Conservation (phyloP, 495 filamentous ascomycete species). For the Aspergillus haitiensis region DNA sequence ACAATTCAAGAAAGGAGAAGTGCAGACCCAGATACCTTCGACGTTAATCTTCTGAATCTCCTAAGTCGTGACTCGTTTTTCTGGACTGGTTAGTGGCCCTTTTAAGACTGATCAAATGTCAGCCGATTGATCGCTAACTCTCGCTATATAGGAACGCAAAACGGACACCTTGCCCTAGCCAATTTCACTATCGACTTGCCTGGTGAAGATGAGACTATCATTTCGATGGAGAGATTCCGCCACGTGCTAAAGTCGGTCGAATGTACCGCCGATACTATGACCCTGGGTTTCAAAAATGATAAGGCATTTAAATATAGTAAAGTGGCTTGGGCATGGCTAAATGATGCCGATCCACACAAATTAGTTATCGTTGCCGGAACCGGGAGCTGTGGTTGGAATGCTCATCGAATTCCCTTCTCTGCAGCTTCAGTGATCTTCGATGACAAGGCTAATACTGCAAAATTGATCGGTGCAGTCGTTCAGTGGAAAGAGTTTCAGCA, state of each 20-base stretch:
- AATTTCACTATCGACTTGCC: conserved; percentile 35
- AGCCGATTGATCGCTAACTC: conserved; percentile 2
- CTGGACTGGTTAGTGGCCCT: conserved; percentile 19
- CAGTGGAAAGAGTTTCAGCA: conserved; percentile 35
- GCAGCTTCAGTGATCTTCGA: conserved; percentile 35
- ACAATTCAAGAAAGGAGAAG: not conserved
- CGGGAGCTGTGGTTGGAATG: conserved; percentile 39
- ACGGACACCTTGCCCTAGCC: conserved; percentile 28
- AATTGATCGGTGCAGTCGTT: conserved; percentile 25
- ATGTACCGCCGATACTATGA: conserved; percentile 32
- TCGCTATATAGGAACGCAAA: conserved; percentile 6
- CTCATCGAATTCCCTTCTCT: conserved; percentile 33
- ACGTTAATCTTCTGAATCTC: conserved; percentile 14
- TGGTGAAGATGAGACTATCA: conserved; percentile 34
- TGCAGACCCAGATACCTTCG: not conserved
- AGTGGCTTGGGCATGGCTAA: conserved; percentile 42
- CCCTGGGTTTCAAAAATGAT: conserved; percentile 32
- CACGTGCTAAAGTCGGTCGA: conserved; percentile 31
- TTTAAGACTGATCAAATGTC: too few species aligned
- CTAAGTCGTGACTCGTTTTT: conserved; percentile 19
- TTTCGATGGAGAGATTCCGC: conserved; percentile 38
- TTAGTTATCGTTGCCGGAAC: conserved; percentile 41
- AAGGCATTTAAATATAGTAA: conserved; percentile 32
- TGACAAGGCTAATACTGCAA: conserved; percentile 28
- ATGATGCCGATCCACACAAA: conserved; percentile 34